Base-by-base conservation (phyloP, 768 basidiomycete genomes). In the Trametes cingulata region DNA sequence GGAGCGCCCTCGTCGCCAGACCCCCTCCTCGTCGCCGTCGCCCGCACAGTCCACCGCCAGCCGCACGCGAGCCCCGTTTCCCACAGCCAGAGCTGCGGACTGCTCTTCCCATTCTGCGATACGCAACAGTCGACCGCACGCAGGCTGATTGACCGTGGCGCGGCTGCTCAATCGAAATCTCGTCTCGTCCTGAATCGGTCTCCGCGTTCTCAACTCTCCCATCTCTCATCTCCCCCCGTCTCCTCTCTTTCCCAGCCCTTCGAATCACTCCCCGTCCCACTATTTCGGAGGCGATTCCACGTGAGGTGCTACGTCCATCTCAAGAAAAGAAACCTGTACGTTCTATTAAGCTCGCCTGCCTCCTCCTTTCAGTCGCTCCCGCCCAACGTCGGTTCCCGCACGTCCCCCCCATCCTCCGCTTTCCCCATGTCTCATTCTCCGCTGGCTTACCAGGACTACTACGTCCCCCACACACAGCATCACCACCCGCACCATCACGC, bases 401-500 rank as follows among this genome's bases (percentile, higher is more conserved):
- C 56, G 7, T 22, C 37, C 39, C 17, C 52, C 27, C 33, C 56
- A 39, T 40, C 48, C 46, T 46, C 42, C 35, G 33, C 35, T 17
- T 27, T 43, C 46, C 22, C 39, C 51, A 67, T 67, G 66, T 64
- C 66, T 29, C 53, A 50, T 19, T 22, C 64, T n/a, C 58, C 61
- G 33, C 69, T 71, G 56, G 76, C 72, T 65, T 65, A 65, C 42
- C 54, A 65, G 8, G 60, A 69, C 67, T 57, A 58, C 62, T 65
- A 63, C 57, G 70, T 64, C 68, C 61, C 73, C 60, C 57, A 68
- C 64, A 59, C 60, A 58, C 58, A 68, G 67, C 69, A 74, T 63
- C 45, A 51, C 14, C 54, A 66, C 65, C 29, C 29, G 10, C 61
- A 62, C 62, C 61, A 69, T 66, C 68, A 73, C 62, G 42, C 60